Conservation (phyloP, 1,284 basidiomycete genomes). For the Sphaerobolus stellatus region DNA sequence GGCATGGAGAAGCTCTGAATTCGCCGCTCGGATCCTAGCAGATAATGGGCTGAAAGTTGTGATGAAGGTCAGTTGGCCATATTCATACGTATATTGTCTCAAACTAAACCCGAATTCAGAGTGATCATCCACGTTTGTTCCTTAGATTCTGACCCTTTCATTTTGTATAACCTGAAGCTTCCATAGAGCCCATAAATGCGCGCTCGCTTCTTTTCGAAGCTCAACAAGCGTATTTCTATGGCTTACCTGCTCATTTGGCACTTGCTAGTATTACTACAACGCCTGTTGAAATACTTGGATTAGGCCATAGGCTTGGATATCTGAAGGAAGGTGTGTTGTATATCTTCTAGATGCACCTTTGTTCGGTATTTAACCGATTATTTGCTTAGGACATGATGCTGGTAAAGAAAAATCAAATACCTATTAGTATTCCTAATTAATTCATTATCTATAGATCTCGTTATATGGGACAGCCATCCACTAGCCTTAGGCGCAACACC, state of each 20-base stretch:
- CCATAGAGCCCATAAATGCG: constrained; percentile 31
- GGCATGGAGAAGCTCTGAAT: constrained; percentile 51
- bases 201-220: constrained; percentile 53
- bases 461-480: constrained; percentile 88
- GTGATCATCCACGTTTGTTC: constrained; percentile 41
- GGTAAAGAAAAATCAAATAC: constrained; percentile 17
- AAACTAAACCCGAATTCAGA: constrained; percentile 23
- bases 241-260: constrained; percentile 26
- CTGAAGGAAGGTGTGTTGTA: constrained; percentile 37
- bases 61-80: constrained; percentile 29
- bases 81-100: background rate
- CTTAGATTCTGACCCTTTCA: constrained; percentile 29
- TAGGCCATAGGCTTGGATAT: constrained; percentile 53
- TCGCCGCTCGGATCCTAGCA: constrained; percentile 47
- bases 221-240: constrained; percentile 49
- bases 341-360: constrained; percentile 31
- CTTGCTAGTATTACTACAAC: constrained; percentile 45
- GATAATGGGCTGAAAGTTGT: constrained; percentile 46
- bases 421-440: background rate
- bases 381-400: constrained; percentile 32
- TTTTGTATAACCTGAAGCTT: background rate
- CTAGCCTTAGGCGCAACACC: constrained; percentile 72
- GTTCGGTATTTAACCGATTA: constrained; percentile 13
- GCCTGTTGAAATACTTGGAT: constrained; percentile 46
- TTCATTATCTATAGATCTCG: constrained; percentile 55